phyloP scores from a whole-genome alignment of 2,329 filamentous ascomycete species.

The Boeremia lycopersici region DNA sequence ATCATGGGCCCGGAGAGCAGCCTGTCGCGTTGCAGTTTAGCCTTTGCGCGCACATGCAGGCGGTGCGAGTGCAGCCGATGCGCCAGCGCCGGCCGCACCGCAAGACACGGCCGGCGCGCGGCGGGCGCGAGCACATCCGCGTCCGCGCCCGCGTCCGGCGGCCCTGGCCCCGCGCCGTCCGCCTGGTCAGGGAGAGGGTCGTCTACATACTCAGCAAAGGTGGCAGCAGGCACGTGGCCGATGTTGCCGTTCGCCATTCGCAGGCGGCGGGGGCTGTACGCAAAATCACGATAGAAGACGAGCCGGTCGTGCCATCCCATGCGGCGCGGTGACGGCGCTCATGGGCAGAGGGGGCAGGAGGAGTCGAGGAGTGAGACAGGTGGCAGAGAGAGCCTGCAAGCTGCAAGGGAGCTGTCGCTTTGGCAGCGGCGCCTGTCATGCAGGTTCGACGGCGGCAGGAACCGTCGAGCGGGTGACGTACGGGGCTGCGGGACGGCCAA shows the following conservation, averaged over 20 bases:
- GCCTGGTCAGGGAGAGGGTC: slow-evolving; percentile 27
- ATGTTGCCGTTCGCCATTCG: slow-evolving; percentile 56
- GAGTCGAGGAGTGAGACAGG: background rate
- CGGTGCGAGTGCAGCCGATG: slow-evolving; percentile 46
- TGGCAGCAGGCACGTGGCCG: slow-evolving; percentile 53
- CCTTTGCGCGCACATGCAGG: slow-evolving; percentile 49
- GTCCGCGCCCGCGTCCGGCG: slow-evolving; percentile 21
- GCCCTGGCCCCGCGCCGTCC: slow-evolving; percentile 17
- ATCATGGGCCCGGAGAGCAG: slow-evolving; percentile 59
- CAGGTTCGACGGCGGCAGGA: background rate
- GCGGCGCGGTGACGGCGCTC: slow-evolving; percentile 34
- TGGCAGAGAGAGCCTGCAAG: background rate
- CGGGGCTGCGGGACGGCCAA: background rate
- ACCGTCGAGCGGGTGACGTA: slow-evolving; percentile 8
- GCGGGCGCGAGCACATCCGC: slow-evolving; percentile 10
- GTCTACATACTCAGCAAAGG: slow-evolving; percentile 60
- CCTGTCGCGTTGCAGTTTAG: slow-evolving; percentile 57
- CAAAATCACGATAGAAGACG: slow-evolving; percentile 50
- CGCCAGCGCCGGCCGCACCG: slow-evolving; percentile 41
- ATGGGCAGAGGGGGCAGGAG: slow-evolving; percentile 19
- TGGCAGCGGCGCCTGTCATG: background rate
- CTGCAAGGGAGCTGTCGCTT: slow-evolving; percentile 5
- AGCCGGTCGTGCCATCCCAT: slow-evolving; percentile 46
- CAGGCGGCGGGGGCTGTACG: slow-evolving; percentile 51
- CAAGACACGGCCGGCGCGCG: slow-evolving; percentile 26